Percentiles rank a stretch among this genome's conserved stretches.
Evolutionary conservation across 768 basidiomycete genomes (phyloP).

Genomic region (Xerocomellus dryophilus): DNA sequence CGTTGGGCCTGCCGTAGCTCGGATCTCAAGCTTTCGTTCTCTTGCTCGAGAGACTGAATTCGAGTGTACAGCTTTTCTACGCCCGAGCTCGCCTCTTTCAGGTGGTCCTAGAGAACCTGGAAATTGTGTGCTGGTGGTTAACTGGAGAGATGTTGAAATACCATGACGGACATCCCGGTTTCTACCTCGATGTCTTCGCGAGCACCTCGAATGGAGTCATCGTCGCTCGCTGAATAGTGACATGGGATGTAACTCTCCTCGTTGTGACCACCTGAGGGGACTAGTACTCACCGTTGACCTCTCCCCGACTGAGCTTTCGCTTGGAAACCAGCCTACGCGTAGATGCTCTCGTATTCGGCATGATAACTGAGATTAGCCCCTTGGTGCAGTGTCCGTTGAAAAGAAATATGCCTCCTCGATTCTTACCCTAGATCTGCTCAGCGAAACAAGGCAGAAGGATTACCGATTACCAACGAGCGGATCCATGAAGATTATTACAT

Average conservation of each 20-base stretch:
- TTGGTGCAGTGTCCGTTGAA: neutral
- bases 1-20: constrained; percentile 3
- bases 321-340: neutral
- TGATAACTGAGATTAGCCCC: neutral
- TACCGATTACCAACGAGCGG: too few relatives aligned
- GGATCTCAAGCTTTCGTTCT: constrained; percentile 3
- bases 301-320: neutral
- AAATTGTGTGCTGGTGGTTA: neutral
- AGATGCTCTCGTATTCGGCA: constrained; percentile 16
- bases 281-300: neutral
- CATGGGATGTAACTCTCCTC: neutral
- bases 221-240: constrained; percentile 3
- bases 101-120: constrained; percentile 4
- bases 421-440: neutral
- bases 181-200: neutral
- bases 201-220: neutral
- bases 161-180: constrained; percentile 3
- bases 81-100: constrained; percentile 3
- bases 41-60: constrained; percentile 10
- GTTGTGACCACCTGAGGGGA: too few relatives aligned
- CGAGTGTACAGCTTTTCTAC: constrained; percentile 9
- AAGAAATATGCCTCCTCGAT: neutral
- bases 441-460: too few relatives aligned
- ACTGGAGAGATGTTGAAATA: neutral
- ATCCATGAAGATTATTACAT: neutral